A percentile compares a stretch with the other conserved stretches of the same genome.
These are phyloP conservation scores for Macrophomina pseudophaseolina DNA, from an alignment of 2,329 filamentous ascomycete species.

Conservation along the genomic window DNA sequence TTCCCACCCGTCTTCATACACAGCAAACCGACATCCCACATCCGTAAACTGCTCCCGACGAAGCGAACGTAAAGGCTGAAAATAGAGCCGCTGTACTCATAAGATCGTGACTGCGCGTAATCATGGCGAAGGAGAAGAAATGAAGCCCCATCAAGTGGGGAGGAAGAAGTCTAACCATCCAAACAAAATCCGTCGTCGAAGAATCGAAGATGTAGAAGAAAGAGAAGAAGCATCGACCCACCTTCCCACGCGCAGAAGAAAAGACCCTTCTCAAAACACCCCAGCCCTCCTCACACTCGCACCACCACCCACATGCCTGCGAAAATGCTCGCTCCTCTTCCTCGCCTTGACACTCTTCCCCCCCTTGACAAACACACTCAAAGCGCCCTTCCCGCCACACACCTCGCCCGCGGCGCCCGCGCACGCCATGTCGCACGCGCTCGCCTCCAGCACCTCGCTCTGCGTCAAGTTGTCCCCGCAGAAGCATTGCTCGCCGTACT, in stretches of 20 bases:
- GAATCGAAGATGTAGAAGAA: background rate
- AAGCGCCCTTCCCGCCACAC: slow-evolving; percentile 11
- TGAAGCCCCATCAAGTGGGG: background rate
- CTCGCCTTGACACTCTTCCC: slow-evolving; percentile 1
- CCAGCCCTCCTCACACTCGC: background rate
- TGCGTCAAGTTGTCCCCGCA: slow-evolving; percentile 30
- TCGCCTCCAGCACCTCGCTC: slow-evolving; percentile 14
- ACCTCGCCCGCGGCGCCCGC: slow-evolving; percentile 15
- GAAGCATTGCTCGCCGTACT: slow-evolving; percentile 34
- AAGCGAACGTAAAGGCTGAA: slow-evolving; percentile 3
- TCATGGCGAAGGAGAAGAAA: background rate
- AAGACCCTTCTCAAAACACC: too few relatives aligned
- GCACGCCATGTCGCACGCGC: slow-evolving; percentile 25
- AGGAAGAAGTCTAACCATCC: background rate
- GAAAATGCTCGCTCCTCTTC: slow-evolving; percentile 5
- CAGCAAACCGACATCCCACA: too few relatives aligned
- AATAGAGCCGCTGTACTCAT: background rate
- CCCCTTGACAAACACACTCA: slow-evolving; percentile 24
- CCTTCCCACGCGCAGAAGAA: too few relatives aligned
- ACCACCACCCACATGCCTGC: slow-evolving; percentile 22
- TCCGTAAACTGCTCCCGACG: background rate
- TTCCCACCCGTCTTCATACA: too few relatives aligned
- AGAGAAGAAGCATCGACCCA: too few relatives aligned
- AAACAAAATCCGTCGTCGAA: background rate
- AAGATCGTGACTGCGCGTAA: background rate